Conservation (phyloP, 345 rosid genomes). For the Linum trigynum region DNA sequence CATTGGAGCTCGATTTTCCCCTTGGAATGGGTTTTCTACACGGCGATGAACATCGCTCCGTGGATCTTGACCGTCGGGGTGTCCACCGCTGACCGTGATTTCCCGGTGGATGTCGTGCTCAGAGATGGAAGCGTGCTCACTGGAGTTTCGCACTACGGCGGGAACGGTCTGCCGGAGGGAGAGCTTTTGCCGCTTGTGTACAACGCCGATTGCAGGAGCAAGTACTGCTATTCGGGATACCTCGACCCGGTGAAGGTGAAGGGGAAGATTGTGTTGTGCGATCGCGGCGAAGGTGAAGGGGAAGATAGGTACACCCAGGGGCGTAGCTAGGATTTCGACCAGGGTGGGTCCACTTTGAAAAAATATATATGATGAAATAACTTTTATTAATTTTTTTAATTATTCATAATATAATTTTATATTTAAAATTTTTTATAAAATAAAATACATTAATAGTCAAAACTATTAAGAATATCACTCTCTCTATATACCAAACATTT, state of each 20-base stretch:
- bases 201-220: constrained; percentile 50
- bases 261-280: constrained; percentile 27
- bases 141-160: constrained; percentile 69
- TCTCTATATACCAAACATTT: too few relatives aligned
- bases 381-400: too few relatives aligned
- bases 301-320: constrained; percentile 15
- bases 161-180: constrained; percentile 29
- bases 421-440: too few relatives aligned
- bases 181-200: constrained; percentile 46
- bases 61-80: constrained; percentile 91
- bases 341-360: too few relatives aligned
- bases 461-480: too few relatives aligned
- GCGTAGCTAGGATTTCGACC: too few relatives aligned
- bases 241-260: constrained; percentile 13
- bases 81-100: constrained; percentile 75
- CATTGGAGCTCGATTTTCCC: too few relatives aligned
- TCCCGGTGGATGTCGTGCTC: constrained; percentile 63
- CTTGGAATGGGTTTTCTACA: constrained; percentile 10
- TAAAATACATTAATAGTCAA: too few relatives aligned
- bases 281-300: constrained; percentile 25
- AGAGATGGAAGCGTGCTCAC: constrained; percentile 44
- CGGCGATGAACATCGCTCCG: constrained; percentile 80
- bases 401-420: too few relatives aligned
- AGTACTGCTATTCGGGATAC: constrained; percentile 21
- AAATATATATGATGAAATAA: too few relatives aligned